Evolutionary conservation across 371 early-diverging fungal genomes (phyloP), one percentile per base, ranked within the genome.

Genomic region (Apophysomyces sp.): DNA sequence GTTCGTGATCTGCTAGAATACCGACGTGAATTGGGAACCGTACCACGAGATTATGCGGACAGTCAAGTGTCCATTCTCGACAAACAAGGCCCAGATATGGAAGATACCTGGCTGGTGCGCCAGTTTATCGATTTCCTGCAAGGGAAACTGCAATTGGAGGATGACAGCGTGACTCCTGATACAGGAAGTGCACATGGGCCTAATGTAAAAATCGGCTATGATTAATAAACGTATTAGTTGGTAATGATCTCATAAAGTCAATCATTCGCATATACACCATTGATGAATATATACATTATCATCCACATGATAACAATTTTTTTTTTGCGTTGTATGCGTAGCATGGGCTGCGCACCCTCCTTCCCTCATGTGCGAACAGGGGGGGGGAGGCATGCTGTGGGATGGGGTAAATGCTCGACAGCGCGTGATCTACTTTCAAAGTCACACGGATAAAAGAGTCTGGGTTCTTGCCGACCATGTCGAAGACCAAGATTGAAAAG

Each of bases 1-100:
- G 84, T 86, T 44, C 65, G 62, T 3, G 86, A 72, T 12, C 71
- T 84, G 58, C 40, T 69, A 30, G 57, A 40, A 18, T 13, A 65
- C 5, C 61, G 69, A 39, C 61, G 60, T n/a, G 69, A 69, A 29
- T 58, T 58, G 3, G 69, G 69, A 9, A 52, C 65, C 37, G 60
- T 69, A 12, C 58, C 69, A 15, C 30, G 31, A 32, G 69, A 69
- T 0, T 69, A 63, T 62, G 69, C 69, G 0, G 32, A 69, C 27
- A 18, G 37, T 11, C 62, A 69, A 49, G 24, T 69, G 21, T 54
- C 40, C 27, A 44, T 44, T 9, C 28, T 69, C 4, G 65, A 61
- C 21, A 39, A 40, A 7, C 58, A 53, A 34, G 34, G 60, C 26
- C 41, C 40, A 9, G 62, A 53, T 12, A 34, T 58, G 16, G 69